These are phyloP conservation scores for Rhizopogon vulgaris DNA, from an alignment of 768 basidiomycete species.

Conservation along the genomic window DNA sequence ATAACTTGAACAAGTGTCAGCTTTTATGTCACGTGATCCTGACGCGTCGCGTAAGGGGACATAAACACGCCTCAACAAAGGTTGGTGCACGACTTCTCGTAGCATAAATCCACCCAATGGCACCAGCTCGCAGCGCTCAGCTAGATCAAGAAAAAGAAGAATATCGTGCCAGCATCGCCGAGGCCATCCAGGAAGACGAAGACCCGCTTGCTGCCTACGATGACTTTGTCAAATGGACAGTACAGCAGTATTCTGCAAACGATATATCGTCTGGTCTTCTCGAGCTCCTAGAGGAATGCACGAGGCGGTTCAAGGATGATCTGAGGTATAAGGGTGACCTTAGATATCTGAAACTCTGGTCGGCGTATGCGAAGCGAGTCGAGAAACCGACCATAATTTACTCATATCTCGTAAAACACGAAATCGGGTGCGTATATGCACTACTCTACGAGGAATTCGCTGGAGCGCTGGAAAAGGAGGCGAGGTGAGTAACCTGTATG, in stretches of 20 bases:
- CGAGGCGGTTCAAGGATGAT: constrained; percentile 76
- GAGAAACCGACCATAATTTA: constrained; percentile 68
- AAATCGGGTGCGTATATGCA: constrained; percentile 72
- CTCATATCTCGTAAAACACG: constrained; percentile 62
- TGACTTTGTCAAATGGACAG: constrained; percentile 86
- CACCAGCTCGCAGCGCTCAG: constrained; percentile 18
- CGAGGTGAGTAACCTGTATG: constrained; percentile 51
- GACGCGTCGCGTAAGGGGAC: constrained; percentile 1
- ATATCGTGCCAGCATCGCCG: constrained; percentile 35
- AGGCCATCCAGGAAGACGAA: constrained; percentile 64
- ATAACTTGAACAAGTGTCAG: no score
- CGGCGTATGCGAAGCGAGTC: constrained; percentile 75
- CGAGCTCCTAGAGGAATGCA: constrained; percentile 80
- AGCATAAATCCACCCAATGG: constrained; percentile 12
- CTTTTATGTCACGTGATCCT: constrained; percentile 1
- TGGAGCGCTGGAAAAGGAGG: constrained; percentile 62
- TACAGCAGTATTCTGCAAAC: constrained; percentile 69
- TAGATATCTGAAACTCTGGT: constrained; percentile 90
- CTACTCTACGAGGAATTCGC: constrained; percentile 92
- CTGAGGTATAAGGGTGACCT: constrained; percentile 81
- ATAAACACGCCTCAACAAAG: constrained; percentile 5
- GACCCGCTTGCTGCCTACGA: constrained; percentile 85
- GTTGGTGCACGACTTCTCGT: neutral
- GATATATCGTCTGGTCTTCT: constrained; percentile 67
- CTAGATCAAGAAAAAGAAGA: constrained; percentile 25